A percentile compares a stretch with the other conserved stretches of the same genome.
Conservation (phyloP, 208 protist genomes). For the Wallacemonas sp. region DNA sequence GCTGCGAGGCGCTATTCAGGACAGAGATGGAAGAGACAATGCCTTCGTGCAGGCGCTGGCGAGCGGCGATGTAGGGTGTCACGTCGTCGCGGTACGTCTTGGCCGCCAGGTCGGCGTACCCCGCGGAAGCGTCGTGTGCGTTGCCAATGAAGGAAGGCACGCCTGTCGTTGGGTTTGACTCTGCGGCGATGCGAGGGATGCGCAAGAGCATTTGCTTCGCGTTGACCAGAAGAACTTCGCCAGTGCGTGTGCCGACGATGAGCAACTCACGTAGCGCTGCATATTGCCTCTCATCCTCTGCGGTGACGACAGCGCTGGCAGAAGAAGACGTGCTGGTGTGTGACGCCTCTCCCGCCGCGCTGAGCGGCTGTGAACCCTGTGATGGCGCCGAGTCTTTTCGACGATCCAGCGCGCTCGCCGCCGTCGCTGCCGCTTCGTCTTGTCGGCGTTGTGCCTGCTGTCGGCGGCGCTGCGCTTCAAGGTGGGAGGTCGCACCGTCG, state of each 20-base stretch:
- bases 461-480: constrained; percentile 16
- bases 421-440: constrained; percentile 13
- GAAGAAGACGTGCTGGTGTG: not conserved
- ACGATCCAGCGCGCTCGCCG: not conserved
- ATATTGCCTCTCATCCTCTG: constrained; percentile 1
- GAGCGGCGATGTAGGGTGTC: constrained; percentile 18
- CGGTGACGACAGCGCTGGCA: not conserved
- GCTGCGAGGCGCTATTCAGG: constrained; percentile 10
- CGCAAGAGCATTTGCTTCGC: constrained; percentile 22
- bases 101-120: constrained; percentile 10
- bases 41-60: constrained; percentile 18
- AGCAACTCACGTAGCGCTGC: constrained; percentile 32
- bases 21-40: constrained; percentile 30
- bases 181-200: constrained; percentile 24
- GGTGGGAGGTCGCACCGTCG: constrained; percentile 6
- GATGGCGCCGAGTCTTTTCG: not conserved
- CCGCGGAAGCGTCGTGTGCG: constrained; percentile 10
- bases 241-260: constrained; percentile 39
- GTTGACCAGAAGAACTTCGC: constrained; percentile 29
- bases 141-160: constrained; percentile 4
- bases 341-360: not conserved
- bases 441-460: constrained; percentile 15
- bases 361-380: not conserved
- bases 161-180: not conserved
- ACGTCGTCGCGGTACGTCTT: constrained; percentile 5